Base-by-base conservation (phyloP, 2,329 filamentous ascomycete genomes). In the Arthrinium puccinioides region DNA sequence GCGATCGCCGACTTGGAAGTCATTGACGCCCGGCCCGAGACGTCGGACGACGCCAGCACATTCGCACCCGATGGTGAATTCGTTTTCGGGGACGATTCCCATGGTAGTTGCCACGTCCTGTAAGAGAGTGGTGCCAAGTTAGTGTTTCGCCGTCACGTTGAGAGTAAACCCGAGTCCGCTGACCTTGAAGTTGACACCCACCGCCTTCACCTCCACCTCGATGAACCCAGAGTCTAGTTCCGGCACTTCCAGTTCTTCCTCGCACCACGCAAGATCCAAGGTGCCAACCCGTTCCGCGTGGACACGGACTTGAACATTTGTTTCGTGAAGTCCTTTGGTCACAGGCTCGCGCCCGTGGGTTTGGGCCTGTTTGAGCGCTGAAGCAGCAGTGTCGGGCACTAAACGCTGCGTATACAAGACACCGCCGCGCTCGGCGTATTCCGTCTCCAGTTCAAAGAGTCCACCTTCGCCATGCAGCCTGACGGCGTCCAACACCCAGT, bases 181-280 rank as follows among this genome's bases (percentile, higher is more conserved):
- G n/a, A 30, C 28, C 28, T 53, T 53, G 43, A 60, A 63, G 31
- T 66, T 66, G 4, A 66, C 37, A 10, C 61, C 63, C 5, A 48
- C 37, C 2, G 62, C 54, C 35, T 46, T 41, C 0, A 56, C 39
- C 28, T 62, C 44, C 6, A 66, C 44, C 24, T 66, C 56, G 13
- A 66, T 38, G 5, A 43, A 36, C n/a, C 47, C 49, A 5, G 31
- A n/a, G 15, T 33, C 38, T 4, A 48, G 13, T 9, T 31, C 15
- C 2, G 44, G 30, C 15, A 48, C 39, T 2, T 24, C 38, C 7
- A 39, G 11, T 1, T 29, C 21, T 5, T 21, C 36, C 34, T 41
- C 48, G 30, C 27, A 53, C 15, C 21, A 19, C 34, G 38, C 32
- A 39, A 43, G 14, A 32, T 35, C 14, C 42, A 38, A 9, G 15